These are phyloP conservation scores for Lactarius indigo DNA, from an alignment of 768 basidiomycete species.

Conservation along the genomic window DNA sequence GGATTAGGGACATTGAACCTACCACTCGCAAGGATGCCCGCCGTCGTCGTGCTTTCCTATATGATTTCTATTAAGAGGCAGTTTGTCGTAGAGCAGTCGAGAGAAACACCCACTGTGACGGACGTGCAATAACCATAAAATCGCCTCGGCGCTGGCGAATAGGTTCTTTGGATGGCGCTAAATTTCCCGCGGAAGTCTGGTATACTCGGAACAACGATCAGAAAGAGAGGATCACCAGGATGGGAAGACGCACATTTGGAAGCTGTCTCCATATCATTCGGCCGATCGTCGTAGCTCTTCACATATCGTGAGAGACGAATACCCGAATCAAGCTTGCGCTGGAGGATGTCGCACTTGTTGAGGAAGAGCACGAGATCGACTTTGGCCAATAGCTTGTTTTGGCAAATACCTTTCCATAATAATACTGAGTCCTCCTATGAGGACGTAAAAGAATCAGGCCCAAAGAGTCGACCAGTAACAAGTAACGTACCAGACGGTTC, in stretches of 20 bases:
- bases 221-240: background rate
- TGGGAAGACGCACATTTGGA: conserved; percentile 52
- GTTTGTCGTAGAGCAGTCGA: background rate
- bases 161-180: conserved; percentile 70
- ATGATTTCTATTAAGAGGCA: background rate
- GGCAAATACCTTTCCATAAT: conserved; percentile 70
- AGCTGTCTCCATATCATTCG: conserved; percentile 66
- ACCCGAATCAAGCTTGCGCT: conserved; percentile 60
- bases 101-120: conserved; percentile 50
- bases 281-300: conserved; percentile 62
- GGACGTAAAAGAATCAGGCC: background rate
- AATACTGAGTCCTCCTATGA: conserved; percentile 70
- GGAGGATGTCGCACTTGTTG: conserved; percentile 78
- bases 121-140: conserved; percentile 79
- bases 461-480: background rate
- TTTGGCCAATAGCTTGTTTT: conserved; percentile 63
- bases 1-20: conserved; percentile 28
- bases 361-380: conserved; percentile 78
- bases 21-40: conserved; percentile 77
- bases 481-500: conserved; percentile 43
- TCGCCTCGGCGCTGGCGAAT: conserved; percentile 68
- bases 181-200: conserved; percentile 69
- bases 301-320: conserved; percentile 64
- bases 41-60: conserved; percentile 67
- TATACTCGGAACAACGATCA: background rate